A percentile compares a stretch with the other conserved stretches of the same genome.
These are phyloP conservation scores for Gliomastix tumulicola DNA, from an alignment of 2,329 filamentous ascomycete genomes.

Conservation along the genomic window DNA sequence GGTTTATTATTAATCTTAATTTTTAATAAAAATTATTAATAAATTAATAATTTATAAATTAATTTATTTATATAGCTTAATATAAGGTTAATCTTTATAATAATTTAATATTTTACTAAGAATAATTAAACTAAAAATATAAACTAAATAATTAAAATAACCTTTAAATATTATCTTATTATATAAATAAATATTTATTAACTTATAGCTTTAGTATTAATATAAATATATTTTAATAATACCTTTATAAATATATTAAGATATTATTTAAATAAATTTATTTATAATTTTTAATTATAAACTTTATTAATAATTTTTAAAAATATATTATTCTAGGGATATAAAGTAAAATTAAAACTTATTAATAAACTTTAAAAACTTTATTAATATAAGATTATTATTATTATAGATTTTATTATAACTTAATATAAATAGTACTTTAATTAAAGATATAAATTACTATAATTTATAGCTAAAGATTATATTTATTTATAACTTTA, in stretches of 20 bases:
- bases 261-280: not conserved
- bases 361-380: slow-evolving; percentile 1
- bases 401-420: too few relatives aligned
- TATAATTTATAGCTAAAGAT: too few relatives aligned
- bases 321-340: not conserved
- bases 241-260: not conserved
- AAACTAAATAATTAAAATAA: not conserved
- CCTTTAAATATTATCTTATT: not conserved
- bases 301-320: slow-evolving; percentile 4
- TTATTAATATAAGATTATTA: not conserved
- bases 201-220: slow-evolving; percentile 1
- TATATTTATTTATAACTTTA: too few relatives aligned
- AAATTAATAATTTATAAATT: not conserved
- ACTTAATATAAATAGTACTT: too few relatives aligned
- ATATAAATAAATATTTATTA: not conserved
- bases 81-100: too few relatives aligned
- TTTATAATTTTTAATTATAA: slow-evolving; percentile 1
- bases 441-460: too few relatives aligned
- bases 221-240: not conserved
- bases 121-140: not conserved
- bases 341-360: slow-evolving; percentile 3
- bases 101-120: not conserved
- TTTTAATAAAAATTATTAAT: not conserved
- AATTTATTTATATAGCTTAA: not conserved
- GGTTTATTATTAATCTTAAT: not conserved